phyloP scores from a whole-genome alignment of 2,329 filamentous ascomycete genomes.

The Aspergillus ruber region DNA sequence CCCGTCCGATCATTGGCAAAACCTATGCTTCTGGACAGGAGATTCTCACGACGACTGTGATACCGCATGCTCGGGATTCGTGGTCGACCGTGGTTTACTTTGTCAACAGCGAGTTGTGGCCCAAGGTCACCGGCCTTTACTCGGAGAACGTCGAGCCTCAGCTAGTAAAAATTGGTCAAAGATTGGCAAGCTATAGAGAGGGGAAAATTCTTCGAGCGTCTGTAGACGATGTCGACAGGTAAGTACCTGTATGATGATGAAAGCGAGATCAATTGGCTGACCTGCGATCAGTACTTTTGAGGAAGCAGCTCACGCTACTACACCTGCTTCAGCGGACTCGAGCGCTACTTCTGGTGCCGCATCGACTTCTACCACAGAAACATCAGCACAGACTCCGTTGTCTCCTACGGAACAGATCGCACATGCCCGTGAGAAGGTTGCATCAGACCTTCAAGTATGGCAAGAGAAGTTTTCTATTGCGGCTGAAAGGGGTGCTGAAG shows the following conservation, averaged over 20 bases:
- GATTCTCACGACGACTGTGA: conserved; percentile 61
- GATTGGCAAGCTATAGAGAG: conserved; percentile 61
- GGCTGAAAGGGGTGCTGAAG: conserved; percentile 73
- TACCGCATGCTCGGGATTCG: conserved; percentile 66
- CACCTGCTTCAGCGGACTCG: conserved; percentile 13
- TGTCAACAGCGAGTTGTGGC: conserved; percentile 71
- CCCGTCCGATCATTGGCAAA: conserved; percentile 65
- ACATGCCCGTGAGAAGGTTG: conserved; percentile 56
- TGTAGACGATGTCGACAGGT: conserved; percentile 50
- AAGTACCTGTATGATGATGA: conserved; percentile 5
- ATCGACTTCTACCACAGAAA: conserved; percentile 20
- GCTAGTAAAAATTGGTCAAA: conserved; percentile 82
- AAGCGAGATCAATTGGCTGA: conserved; percentile 4
- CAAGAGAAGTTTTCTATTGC: conserved; percentile 81
- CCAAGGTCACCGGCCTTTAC: conserved; percentile 72
- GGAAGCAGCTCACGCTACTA: conserved; percentile 13
- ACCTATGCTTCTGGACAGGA: conserved; percentile 61
- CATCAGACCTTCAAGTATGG: conserved; percentile 75
- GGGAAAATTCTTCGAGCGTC: conserved; percentile 57
- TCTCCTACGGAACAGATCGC: conserved; percentile 40
- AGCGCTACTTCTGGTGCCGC: conserved; percentile 13
- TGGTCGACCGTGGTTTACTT: conserved; percentile 66
- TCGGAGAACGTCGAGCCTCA: conserved; percentile 93
- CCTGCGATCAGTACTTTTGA: conserved; percentile 12
- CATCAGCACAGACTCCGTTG: conserved; percentile 26